Evolutionary conservation across 2,329 filamentous ascomycete species (phyloP), one percentile per base, ranked within the genome.

Genomic region (Hypoxylon sp.): DNA sequence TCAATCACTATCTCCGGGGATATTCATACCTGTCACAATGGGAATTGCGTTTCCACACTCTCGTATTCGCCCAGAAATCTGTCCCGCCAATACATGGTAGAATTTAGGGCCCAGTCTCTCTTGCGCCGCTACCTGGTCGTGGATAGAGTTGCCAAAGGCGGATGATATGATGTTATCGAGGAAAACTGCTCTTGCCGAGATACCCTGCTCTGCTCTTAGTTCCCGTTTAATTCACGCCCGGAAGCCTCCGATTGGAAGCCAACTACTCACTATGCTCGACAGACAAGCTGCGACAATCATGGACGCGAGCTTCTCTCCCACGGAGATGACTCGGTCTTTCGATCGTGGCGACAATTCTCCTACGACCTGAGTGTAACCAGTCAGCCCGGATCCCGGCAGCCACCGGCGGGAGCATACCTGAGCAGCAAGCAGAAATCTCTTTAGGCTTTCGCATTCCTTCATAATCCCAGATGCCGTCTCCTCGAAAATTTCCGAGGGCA

Each of bases 361-460:
- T 51, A 82, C 63, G 55, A 67, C 62, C 67, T 69, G 19, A 17
- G 7, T 32, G 7, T 72, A 15, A 23, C 13, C 27, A 7, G 21
- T 61, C 17, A 63, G 55, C 35, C 19, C 46, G 4, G 11, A 16
- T 29, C 20, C 6, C 12, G 11, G 32, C 23, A 32, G 52, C 64
- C 55, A 27, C n/a, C n/a, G n/a, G n/a, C n/a, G n/a, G n/a, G n/a
- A n/a, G n/a, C n/a, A n/a, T n/a, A 69, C 78, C 66, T 81, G 78
- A 16, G 79, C 77, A n/a, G 78, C 78, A 57, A 79, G 73, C 41
- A 82, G 65, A 40, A 81, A 79, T 63, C 72, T 76, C 56, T 73
- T 69, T 41, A 82, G 65, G 25, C 63, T 70, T 43, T 75, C 70
- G 53, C 79, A 82, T 61, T 82, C 79, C 17, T 66, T 71, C 46